Conservation (phyloP, 78 protist genomes). For the Polysphondylium violaceum region DNA sequence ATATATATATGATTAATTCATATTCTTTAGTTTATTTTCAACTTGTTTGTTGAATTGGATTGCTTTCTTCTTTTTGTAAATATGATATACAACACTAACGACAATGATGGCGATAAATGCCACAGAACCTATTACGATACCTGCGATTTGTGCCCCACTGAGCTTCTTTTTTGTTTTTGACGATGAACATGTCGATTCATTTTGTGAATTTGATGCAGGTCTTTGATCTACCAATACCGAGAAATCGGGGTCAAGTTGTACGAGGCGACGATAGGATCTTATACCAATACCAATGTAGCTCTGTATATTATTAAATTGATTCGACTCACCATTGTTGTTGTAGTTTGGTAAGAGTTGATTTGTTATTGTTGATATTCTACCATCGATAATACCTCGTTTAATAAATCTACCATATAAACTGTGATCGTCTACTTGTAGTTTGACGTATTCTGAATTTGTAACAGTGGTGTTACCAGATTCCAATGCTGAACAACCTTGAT, state of each 20-base stretch:
- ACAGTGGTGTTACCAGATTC: background rate
- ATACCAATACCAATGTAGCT: conserved; percentile 18
- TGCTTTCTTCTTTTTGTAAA: background rate
- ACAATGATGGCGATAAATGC: background rate
- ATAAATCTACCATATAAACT: background rate
- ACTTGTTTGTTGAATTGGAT: too few species aligned
- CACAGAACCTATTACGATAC: conserved; percentile 3
- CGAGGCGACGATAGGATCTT: background rate
- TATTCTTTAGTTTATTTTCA: too few species aligned
- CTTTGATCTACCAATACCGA: background rate
- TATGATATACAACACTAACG: background rate
- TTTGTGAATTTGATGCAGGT: background rate
- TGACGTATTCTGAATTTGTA: background rate
- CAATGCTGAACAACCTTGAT: background rate
- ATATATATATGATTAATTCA: too few species aligned
- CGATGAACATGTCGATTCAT: background rate
- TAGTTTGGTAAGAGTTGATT: background rate
- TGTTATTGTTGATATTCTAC: background rate
- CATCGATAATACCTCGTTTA: background rate
- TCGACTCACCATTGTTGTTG: too few species aligned
- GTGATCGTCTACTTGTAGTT: background rate
- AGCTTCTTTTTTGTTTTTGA: background rate
- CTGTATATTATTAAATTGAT: background rate
- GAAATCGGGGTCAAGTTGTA: conserved; percentile 36
- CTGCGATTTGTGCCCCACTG: background rate